phyloP scores from a whole-genome alignment of 805 yeast genomes.

The Wickerhamiella sorbophila region DNA sequence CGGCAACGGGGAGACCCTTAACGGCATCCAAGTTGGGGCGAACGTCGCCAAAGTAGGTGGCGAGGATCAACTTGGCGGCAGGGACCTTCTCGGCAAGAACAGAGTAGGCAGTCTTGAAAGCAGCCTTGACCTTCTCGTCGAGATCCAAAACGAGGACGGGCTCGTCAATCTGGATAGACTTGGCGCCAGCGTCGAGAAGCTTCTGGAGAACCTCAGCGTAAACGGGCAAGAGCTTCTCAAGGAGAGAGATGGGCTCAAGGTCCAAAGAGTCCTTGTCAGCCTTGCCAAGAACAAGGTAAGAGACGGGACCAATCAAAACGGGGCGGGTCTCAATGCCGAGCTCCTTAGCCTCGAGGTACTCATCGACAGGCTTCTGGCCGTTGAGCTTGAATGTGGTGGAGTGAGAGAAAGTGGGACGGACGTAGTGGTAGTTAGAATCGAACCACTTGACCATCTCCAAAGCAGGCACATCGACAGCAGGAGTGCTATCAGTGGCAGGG shows the following conservation, averaged over 20 bases:
- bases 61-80: constrained; percentile 65
- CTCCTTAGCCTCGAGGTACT: constrained; percentile 94
- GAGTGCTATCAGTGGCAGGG: constrained; percentile 71
- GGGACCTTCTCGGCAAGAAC: constrained; percentile 51
- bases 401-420: constrained; percentile 96
- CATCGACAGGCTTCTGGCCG: constrained; percentile 93
- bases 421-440: constrained; percentile 98
- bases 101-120: constrained; percentile 80
- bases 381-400: constrained; percentile 90
- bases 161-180: constrained; percentile 91
- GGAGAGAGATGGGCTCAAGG: constrained; percentile 79
- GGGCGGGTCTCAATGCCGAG: constrained; percentile 97
- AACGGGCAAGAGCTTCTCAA: constrained; percentile 83
- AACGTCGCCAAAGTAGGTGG: constrained; percentile 97
- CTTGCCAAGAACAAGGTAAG: constrained; percentile 90
- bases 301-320: constrained; percentile 90
- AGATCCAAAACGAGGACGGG: constrained; percentile 92
- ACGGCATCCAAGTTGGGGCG: constrained; percentile 89
- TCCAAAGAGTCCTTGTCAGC: constrained; percentile 96
- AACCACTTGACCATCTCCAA: constrained; percentile 99
- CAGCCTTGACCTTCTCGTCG: constrained; percentile 67
- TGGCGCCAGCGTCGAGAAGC: constrained; percentile 90
- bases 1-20: constrained; percentile 82
- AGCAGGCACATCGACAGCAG: constrained; percentile 96
- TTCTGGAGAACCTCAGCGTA: constrained; percentile 79